Evolutionary conservation across 2,329 filamentous ascomycete species (phyloP).

Genomic region (Penicillium concentricum): DNA sequence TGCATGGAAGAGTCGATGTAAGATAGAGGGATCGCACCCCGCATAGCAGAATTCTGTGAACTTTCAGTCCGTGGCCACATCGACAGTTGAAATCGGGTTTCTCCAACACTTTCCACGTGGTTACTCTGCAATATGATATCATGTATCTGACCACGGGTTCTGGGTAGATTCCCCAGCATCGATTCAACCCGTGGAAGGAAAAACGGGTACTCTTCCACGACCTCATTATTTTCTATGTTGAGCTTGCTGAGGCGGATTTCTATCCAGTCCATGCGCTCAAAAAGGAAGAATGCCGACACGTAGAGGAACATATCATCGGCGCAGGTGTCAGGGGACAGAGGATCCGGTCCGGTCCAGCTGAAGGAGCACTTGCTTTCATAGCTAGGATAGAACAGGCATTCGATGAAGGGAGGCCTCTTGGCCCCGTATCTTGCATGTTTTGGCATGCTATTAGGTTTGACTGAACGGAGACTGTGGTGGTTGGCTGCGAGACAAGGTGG

Average conservation of each 20-base stretch:
- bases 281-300: background rate
- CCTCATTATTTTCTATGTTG: background rate
- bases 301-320: slow-evolving; percentile 1
- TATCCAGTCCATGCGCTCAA: background rate
- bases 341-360: background rate
- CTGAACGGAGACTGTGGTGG: background rate
- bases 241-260: background rate
- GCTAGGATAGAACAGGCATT: background rate
- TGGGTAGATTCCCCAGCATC: background rate
- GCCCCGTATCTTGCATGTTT: background rate
- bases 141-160: background rate
- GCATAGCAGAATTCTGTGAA: too few species aligned
- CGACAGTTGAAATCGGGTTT: too few species aligned
- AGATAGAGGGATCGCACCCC: too few species aligned
- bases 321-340: background rate
- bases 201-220: background rate
- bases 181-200: background rate
- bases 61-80: too few species aligned
- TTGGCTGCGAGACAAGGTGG: background rate
- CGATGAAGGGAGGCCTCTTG: background rate
- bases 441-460: background rate
- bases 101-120: too few species aligned
- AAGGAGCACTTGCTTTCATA: background rate
- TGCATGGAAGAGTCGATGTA: too few species aligned
- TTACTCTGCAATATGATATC: background rate